Percentiles rank a stretch among this genome's conserved stretches.
Evolutionary conservation across 768 basidiomycete species (phyloP).

Genomic region (Xerocomus potaroensis): DNA sequence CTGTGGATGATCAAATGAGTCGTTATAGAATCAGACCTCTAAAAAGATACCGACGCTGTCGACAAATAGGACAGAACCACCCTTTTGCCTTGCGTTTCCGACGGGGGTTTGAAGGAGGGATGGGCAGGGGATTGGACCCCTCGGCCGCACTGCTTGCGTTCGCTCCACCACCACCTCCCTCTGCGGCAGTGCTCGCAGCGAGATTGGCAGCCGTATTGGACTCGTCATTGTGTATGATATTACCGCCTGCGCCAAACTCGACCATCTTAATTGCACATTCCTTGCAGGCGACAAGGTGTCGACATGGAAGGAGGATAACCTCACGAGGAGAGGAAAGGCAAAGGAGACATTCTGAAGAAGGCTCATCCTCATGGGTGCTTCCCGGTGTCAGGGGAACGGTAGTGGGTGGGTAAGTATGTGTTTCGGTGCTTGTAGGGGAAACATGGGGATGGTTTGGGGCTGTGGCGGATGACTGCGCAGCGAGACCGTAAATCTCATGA

Average conservation of each 20-base stretch:
- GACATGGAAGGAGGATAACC: constrained; percentile 88
- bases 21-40: not conserved
- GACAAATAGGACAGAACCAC: constrained; percentile 96
- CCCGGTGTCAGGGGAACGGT: constrained; percentile 19
- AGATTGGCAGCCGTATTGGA: constrained; percentile 27
- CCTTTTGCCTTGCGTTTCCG: constrained; percentile 93
- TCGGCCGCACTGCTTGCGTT: constrained; percentile 22
- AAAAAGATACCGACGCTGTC: constrained; percentile 69
- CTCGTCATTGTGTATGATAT: constrained; percentile 58
- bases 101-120: constrained; percentile 42
- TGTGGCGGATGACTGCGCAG: constrained; percentile 46
- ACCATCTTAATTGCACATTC: constrained; percentile 97
- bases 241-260: constrained; percentile 92
- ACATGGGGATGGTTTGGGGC: constrained; percentile 31
- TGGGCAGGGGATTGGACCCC: constrained; percentile 17
- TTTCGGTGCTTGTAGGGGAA: constrained; percentile 33
- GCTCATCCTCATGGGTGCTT: constrained; percentile 53
- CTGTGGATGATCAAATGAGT: constrained; percentile 33
- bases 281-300: constrained; percentile 92
- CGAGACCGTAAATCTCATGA: constrained; percentile 92
- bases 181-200: constrained; percentile 20
- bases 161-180: constrained; percentile 13
- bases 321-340: constrained; percentile 86
- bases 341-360: constrained; percentile 85
- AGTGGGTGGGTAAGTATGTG: constrained; percentile 47